phyloP scores from a whole-genome alignment of 2,329 filamentous ascomycete genomes.

The Ascochyta fabae region DNA sequence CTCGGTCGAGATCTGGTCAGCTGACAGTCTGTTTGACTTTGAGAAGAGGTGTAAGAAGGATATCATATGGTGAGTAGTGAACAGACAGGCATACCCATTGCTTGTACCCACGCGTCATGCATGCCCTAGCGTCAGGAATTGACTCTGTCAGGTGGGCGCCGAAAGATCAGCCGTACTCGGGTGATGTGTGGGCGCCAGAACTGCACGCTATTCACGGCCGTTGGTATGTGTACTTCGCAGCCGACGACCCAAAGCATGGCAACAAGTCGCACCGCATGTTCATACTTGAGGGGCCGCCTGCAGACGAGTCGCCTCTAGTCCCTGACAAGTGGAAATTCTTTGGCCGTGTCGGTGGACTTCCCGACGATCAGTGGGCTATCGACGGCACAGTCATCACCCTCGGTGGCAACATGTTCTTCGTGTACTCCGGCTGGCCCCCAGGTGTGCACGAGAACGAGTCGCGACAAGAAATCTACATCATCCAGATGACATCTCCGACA shows the following conservation, averaged over 20 bases:
- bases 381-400: constrained; percentile 55
- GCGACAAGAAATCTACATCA: constrained; percentile 54
- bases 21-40: constrained; percentile 50
- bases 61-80: constrained; percentile 43
- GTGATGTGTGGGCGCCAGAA: constrained; percentile 63
- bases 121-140: constrained; percentile 21
- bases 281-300: constrained; percentile 52
- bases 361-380: constrained; percentile 55
- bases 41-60: constrained; percentile 47
- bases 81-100: background rate
- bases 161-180: constrained; percentile 52
- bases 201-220: constrained; percentile 58
- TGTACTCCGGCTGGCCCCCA: constrained; percentile 56
- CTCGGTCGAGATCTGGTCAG: constrained; percentile 54
- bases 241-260: constrained; percentile 50
- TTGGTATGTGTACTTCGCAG: constrained; percentile 63
- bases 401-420: constrained; percentile 49
- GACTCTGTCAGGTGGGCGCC: constrained; percentile 42
- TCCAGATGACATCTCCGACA: constrained; percentile 47
- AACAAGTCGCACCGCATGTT: constrained; percentile 56
- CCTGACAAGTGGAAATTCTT: constrained; percentile 50
- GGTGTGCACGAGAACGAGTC: constrained; percentile 45
- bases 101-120: background rate
- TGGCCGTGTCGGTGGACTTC: constrained; percentile 51
- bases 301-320: constrained; percentile 38